Conservation (phyloP, 2,329 filamentous ascomycete species). For the Neonectria neomacrospora region DNA sequence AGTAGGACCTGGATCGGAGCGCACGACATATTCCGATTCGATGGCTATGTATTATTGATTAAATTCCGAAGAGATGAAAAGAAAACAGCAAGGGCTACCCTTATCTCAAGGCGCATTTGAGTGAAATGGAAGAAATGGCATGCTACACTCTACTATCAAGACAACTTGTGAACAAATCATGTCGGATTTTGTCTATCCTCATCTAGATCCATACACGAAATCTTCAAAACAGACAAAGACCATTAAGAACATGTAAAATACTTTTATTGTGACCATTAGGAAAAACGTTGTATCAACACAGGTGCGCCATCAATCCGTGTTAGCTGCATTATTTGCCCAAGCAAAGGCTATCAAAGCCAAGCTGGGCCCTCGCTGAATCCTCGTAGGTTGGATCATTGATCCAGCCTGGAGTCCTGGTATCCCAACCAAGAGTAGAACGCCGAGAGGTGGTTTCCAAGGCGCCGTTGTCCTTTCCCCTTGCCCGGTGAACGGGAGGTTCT, state of each 20-base stretch:
- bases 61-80: too few relatives aligned
- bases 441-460: constrained; percentile 40
- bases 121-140: too few relatives aligned
- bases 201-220: constrained; percentile 36
- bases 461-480: constrained; percentile 26
- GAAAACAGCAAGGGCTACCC: too few relatives aligned
- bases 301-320: constrained; percentile 39
- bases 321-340: constrained; percentile 38
- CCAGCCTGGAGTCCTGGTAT: constrained; percentile 34
- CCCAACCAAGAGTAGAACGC: constrained; percentile 36
- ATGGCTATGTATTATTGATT: too few relatives aligned
- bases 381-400: constrained; percentile 25
- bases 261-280: constrained; percentile 29
- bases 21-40: too few relatives aligned
- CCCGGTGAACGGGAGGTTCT: constrained; percentile 24
- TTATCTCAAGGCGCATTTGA: too few relatives aligned
- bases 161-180: too few relatives aligned
- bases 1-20: too few relatives aligned
- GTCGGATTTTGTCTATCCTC: constrained; percentile 41
- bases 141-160: too few relatives aligned
- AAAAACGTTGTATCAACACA: constrained; percentile 28
- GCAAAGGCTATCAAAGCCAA: constrained; percentile 36
- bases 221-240: constrained; percentile 33
- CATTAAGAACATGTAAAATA: constrained; percentile 30
- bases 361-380: constrained; percentile 15